Evolutionary conservation across 2,329 filamentous ascomycete species (phyloP), one percentile per base, ranked within the genome.

Genomic region (Malbranchea cinnamomea): DNA sequence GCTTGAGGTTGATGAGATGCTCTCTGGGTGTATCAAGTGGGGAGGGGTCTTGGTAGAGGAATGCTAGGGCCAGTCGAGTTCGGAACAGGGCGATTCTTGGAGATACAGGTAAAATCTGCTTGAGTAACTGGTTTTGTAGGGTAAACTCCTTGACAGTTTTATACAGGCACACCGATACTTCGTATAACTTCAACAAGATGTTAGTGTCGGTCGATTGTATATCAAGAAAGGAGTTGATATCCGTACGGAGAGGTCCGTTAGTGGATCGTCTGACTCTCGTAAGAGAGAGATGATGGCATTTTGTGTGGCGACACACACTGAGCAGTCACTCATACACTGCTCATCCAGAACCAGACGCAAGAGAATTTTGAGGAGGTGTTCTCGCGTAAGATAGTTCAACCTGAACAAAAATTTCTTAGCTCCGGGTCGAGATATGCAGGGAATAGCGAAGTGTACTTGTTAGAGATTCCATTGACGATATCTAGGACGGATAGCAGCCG

Each of bases 121-220:
- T 48, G 5, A 62, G 39, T 7, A 62, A 41, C 23, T 52, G 53
- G 27, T 45, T 51, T 39, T 59, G 59, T 4, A 61, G 46, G 16
- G 42, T 41, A 9, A 46, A 33, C 26, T 59, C 49, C 31, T 48
- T 43, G 17, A 58, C 60, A 0, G 53, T 57, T 10, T 47, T 30
- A 33, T 46, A 51, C 5, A 45, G 16, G 7, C 40, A 37, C 13
- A 32, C 35, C 15, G 45, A 47, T 19, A 57, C 40, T 18, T 40
- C 42, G 26, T 39, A 36, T 12, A 48, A 37, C 55, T 59, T 26
- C n/a, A 4, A 22, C 7, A 3, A 17, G 12, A 18, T 31, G n/a
- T 34, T 22, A 39, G 47, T 23, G 40, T 32, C 21, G 22, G 11
- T 23, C 25, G 10, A n/a, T 7, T 11, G 10, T 12, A 13, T n/a